These are phyloP conservation scores for Mycogone perniciosa DNA, from an alignment of 2,329 filamentous ascomycete genomes.

Conservation along the genomic window DNA sequence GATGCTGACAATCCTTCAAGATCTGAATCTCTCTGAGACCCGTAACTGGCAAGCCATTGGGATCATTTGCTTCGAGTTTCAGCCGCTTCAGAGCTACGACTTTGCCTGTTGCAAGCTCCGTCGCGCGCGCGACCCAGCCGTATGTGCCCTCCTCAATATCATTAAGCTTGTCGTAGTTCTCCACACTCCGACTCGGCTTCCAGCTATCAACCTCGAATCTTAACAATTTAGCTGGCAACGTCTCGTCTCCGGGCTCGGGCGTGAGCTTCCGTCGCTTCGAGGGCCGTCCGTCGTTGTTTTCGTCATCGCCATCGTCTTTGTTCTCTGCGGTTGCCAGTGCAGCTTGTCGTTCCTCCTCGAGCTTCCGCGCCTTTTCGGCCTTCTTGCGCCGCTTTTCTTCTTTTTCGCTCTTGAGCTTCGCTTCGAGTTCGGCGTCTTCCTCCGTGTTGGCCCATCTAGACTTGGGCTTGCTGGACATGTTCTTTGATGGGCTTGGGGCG, in stretches of 20 bases:
- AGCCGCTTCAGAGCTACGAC: conserved; percentile 90
- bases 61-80: conserved; percentile 76
- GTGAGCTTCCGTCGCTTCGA: conserved; percentile 58
- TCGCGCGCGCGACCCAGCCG: conserved; percentile 84
- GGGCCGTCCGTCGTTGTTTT: conserved; percentile 38
- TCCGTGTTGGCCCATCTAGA: conserved; percentile 87
- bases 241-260: conserved; percentile 29
- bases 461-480: conserved; percentile 55
- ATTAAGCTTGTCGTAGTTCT: conserved; percentile 87
- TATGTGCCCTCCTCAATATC: conserved; percentile 98
- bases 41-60: conserved; percentile 76
- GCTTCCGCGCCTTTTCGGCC: conserved; percentile 69
- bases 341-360: conserved; percentile 41
- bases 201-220: conserved; percentile 65
- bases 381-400: conserved; percentile 84
- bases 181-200: conserved; percentile 67
- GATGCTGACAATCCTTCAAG: conserved; percentile 70
- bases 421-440: conserved; percentile 69
- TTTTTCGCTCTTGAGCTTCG: conserved; percentile 71
- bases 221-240: conserved; percentile 49
- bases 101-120: conserved; percentile 63
- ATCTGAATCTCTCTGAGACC: conserved; percentile 92
- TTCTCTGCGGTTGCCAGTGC: conserved; percentile 27
- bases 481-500: too few species aligned
- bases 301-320: conserved; percentile 16